Base-by-base conservation (phyloP, 345 rosid species). In the Brassica rapa region DNA sequence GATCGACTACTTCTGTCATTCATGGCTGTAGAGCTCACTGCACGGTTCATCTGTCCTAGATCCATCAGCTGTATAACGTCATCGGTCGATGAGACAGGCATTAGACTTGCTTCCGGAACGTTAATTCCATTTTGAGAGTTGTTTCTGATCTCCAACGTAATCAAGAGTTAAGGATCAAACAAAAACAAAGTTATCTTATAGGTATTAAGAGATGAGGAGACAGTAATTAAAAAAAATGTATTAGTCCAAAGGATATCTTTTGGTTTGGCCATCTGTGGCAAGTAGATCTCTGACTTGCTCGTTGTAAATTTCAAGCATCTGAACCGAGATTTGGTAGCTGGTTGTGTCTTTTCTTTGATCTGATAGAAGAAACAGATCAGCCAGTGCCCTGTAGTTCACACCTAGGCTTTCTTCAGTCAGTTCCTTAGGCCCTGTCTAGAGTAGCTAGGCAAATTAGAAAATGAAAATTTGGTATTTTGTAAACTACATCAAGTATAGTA, bases 271-370 rank as follows among this genome's bases (percentile, higher is more conserved):
- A 85, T 91, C 97, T 1, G 85, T 63, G 51, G 85, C 83, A 62
- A 94, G 97, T 70, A 94, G 98, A 87, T 94, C 98, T 77, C 90
- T 85, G 67, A 92, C 98, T 92, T 94, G 98, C 79, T 94, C 98
- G 49, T 94, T 92, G 85, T 94, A 92, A 46, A 94, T 91, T 80
- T 94, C 98, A 43, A 92, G 91, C 96, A 94, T 92, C 85, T 94
- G 98, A n/a, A 92, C 97, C 14, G 81, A 87, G 69, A 94, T 88
- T 25, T 86, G 88, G 27, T 94, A 92, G 77, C 82, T 55, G 77
- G 83, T 75, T 4, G 86, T 80, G 55, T 87, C 89, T 81, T 84
- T 89, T 72, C 98, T 87, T 80, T 91, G 88, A 61, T 86, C 64
- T 5, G 93, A 86, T 61, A 92, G 81, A 80, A 83, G 83, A 88